phyloP scores from a whole-genome alignment of 2,329 filamentous ascomycete species.

The Byssochlamys sp. region DNA sequence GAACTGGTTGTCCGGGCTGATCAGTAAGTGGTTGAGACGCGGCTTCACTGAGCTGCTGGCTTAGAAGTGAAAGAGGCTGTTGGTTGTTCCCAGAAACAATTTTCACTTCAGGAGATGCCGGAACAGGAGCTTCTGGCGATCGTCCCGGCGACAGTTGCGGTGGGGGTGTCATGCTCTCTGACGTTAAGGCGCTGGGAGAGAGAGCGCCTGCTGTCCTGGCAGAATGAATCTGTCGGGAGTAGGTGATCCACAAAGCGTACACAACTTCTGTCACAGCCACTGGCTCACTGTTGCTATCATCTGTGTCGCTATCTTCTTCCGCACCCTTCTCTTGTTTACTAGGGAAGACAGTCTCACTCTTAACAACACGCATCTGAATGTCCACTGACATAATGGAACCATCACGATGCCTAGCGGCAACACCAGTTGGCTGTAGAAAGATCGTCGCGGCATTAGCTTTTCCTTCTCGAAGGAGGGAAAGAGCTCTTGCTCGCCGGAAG shows the following conservation, averaged over 20 bases:
- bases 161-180: constrained; percentile 60
- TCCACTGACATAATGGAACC: constrained; percentile 88
- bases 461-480: constrained; percentile 74
- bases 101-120: constrained; percentile 13
- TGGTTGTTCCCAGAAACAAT: constrained; percentile 24
- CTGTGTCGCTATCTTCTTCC: constrained; percentile 51
- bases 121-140: constrained; percentile 26
- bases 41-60: constrained; percentile 43
- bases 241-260: constrained; percentile 93
- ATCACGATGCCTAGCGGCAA: constrained; percentile 79
- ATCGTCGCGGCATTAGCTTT: constrained; percentile 66
- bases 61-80: constrained; percentile 39
- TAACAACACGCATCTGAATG: constrained; percentile 90
- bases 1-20: constrained; percentile 29
- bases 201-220: constrained; percentile 53
- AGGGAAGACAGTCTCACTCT: constrained; percentile 63
- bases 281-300: constrained; percentile 18
- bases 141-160: constrained; percentile 73
- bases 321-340: constrained; percentile 54
- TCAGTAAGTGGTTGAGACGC: constrained; percentile 37
- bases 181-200: constrained; percentile 46
- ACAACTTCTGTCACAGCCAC: constrained; percentile 65
- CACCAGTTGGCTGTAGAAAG: constrained; percentile 73
- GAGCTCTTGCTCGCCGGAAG: constrained; percentile 77
- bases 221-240: constrained; percentile 83